Evolutionary conservation across 2,329 filamentous ascomycete genomes (phyloP).

Genomic region (Curvularia lunata): DNA sequence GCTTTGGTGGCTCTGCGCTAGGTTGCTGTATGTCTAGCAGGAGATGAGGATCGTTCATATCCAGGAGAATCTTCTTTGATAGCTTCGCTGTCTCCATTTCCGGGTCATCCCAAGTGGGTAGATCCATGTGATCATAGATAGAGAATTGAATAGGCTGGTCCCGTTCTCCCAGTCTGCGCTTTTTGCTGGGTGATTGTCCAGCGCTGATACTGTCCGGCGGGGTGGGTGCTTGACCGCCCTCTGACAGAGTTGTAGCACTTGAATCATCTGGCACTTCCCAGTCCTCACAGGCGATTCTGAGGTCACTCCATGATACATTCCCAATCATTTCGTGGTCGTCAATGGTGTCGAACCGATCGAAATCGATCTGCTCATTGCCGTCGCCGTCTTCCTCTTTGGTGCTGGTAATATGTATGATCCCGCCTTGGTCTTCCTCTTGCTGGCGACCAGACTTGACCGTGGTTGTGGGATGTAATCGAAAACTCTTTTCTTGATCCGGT

Average conservation of each 20-base stretch:
- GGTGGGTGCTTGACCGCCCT: slow-evolving; percentile 35
- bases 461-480: slow-evolving; percentile 71
- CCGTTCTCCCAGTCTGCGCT: slow-evolving; percentile 61
- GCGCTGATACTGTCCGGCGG: slow-evolving; percentile 41
- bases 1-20: slow-evolving; percentile 67
- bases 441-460: slow-evolving; percentile 57
- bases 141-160: slow-evolving; percentile 38
- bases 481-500: slow-evolving; percentile 83
- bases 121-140: slow-evolving; percentile 45
- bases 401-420: slow-evolving; percentile 56
- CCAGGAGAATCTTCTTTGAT: slow-evolving; percentile 79
- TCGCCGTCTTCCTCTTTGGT: slow-evolving; percentile 55
- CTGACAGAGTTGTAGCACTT: slow-evolving; percentile 38
- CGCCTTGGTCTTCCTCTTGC: slow-evolving; percentile 61
- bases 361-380: slow-evolving; percentile 52
- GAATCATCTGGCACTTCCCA: slow-evolving; percentile 68
- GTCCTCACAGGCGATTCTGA: slow-evolving; percentile 84
- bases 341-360: slow-evolving; percentile 58
- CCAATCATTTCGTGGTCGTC: slow-evolving; percentile 71
- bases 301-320: slow-evolving; percentile 78
- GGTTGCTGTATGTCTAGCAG: slow-evolving; percentile 79
- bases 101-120: slow-evolving; percentile 79
- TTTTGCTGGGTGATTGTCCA: slow-evolving; percentile 59
- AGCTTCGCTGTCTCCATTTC: slow-evolving; percentile 73
- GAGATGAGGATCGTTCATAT: slow-evolving; percentile 86